Conservation (phyloP, 345 rosid genomes). For the Citrus reticulata region DNA sequence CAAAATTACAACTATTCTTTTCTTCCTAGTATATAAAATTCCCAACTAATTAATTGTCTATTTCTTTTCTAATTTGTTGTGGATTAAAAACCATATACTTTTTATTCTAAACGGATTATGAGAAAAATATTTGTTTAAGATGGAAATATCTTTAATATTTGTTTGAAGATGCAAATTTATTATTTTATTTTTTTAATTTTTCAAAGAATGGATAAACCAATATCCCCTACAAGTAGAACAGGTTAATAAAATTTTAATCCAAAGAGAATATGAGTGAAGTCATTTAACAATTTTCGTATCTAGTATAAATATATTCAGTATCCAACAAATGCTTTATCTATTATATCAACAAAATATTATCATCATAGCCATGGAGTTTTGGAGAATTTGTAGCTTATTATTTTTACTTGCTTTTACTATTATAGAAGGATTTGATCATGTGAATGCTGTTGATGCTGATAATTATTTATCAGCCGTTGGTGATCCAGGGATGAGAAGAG, state of each 20-base stretch:
- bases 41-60: too few relatives aligned
- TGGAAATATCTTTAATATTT: not conserved
- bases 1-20: not conserved
- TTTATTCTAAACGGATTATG: not conserved
- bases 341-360: not conserved
- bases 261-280: not conserved
- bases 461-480: slow-evolving; percentile 26
- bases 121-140: not conserved
- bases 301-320: not conserved
- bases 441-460: not conserved
- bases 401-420: not conserved
- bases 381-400: not conserved
- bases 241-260: not conserved
- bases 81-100: not conserved
- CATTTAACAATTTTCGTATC: not conserved
- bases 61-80: not conserved
- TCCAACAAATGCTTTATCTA: not conserved
- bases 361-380: not conserved
- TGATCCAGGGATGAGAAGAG: slow-evolving; percentile 37
- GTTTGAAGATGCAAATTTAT: not conserved
- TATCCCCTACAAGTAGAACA: not conserved
- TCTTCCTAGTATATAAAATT: not conserved
- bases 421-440: not conserved
- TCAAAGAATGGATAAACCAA: not conserved
- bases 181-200: too few relatives aligned